Percentiles rank a stretch among this genome's conserved stretches.
phyloP scores from a whole-genome alignment of 768 basidiomycete genomes.

The Hirschioporus abietinus region DNA sequence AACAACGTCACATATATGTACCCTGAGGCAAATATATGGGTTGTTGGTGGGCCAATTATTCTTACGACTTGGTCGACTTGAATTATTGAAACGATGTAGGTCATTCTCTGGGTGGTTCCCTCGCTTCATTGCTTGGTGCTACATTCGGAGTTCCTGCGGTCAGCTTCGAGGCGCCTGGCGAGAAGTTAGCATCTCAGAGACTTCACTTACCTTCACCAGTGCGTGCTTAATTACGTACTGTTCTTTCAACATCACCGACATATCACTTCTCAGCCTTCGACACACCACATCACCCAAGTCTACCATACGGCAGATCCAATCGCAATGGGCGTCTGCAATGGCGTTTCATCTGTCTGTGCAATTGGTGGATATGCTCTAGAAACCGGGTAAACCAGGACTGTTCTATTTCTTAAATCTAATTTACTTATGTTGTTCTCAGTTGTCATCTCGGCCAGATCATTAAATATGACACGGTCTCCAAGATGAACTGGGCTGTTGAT shows the following conservation, averaged over 20 bases:
- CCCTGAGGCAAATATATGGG: constrained; percentile 85
- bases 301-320: constrained; percentile 95
- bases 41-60: constrained; percentile 47
- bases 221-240: constrained; percentile 18
- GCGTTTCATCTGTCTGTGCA: constrained; percentile 70
- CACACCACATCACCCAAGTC: constrained; percentile 76
- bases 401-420: background rate
- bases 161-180: constrained; percentile 81
- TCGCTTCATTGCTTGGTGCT: constrained; percentile 77
- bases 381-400: constrained; percentile 39
- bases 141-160: constrained; percentile 95
- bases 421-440: constrained; percentile 23
- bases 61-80: background rate
- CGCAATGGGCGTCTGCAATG: constrained; percentile 78
- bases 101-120: constrained; percentile 81
- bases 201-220: constrained; percentile 88
- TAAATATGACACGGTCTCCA: constrained; percentile 80
- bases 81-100: constrained; percentile 21
- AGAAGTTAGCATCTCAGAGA: constrained; percentile 63
- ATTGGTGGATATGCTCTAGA: constrained; percentile 86
- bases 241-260: background rate
- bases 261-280: constrained; percentile 50
- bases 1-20: constrained; percentile 91
- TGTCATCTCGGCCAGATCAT: constrained; percentile 86
- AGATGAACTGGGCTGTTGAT: constrained; percentile 75